These are phyloP conservation scores for Hemerocallis citrina DNA, from an alignment of 106 monocot genomes.

Conservation along the genomic window DNA sequence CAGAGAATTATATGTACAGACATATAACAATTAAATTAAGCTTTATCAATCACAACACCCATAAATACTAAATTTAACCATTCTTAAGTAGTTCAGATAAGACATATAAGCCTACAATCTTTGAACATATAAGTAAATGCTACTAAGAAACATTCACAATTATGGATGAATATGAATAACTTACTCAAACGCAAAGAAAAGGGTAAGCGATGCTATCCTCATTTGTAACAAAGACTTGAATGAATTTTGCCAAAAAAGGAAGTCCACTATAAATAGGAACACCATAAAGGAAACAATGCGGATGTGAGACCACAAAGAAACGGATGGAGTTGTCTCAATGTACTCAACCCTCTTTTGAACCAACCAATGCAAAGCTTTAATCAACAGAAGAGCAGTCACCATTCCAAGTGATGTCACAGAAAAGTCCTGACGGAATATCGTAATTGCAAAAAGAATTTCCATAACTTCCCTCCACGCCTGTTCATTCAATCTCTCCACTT, in stretches of 20 bases:
- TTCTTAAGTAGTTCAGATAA: too few species aligned
- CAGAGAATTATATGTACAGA: too few species aligned
- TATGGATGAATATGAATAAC: background rate
- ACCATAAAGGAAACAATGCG: slow-evolving; percentile 75
- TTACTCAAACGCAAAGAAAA: slow-evolving; percentile 97
- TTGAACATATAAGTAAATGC: background rate
- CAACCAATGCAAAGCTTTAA: slow-evolving; percentile 91
- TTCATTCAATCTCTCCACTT: slow-evolving; percentile 93
- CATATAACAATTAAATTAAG: too few species aligned
- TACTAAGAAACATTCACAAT: background rate
- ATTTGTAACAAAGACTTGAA: slow-evolving; percentile 41
- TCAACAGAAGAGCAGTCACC: slow-evolving; percentile 74
- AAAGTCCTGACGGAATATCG: slow-evolving; percentile 91
- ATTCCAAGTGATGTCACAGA: slow-evolving; percentile 70
- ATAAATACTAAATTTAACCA: too few species aligned
- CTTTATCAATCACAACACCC: too few species aligned
- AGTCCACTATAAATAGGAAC: slow-evolving; percentile 74
- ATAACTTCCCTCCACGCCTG: slow-evolving; percentile 94
- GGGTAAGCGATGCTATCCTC: slow-evolving; percentile 64
- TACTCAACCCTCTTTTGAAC: slow-evolving; percentile 95
- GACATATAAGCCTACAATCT: too few species aligned
- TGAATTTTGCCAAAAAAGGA: slow-evolving; percentile 53
- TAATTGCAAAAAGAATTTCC: slow-evolving; percentile 92
- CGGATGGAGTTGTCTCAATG: slow-evolving; percentile 89
- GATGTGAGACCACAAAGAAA: slow-evolving; percentile 62